Evolutionary conservation across 2,329 filamentous ascomycete species (phyloP).

Genomic region (Akanthomyces dipterigenus): DNA sequence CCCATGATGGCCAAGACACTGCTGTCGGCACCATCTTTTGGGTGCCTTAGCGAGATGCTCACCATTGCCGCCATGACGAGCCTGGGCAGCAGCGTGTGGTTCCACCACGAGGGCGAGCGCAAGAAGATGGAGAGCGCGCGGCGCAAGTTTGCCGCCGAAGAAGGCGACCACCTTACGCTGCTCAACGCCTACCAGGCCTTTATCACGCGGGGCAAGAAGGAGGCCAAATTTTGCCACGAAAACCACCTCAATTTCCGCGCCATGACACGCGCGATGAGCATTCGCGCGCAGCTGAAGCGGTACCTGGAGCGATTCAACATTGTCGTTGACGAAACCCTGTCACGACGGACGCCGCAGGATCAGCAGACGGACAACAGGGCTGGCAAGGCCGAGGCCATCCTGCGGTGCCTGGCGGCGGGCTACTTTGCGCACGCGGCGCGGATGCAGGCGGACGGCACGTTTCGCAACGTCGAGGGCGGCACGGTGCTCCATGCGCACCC

Average conservation of each 20-base stretch:
- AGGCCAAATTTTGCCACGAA: conserved; percentile 78
- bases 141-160: conserved; percentile 80
- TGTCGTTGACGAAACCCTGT: conserved; percentile 56
- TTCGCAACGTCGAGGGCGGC: conserved; percentile 74
- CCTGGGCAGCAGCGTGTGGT: conserved; percentile 75
- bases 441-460: conserved; percentile 91
- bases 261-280: conserved; percentile 74
- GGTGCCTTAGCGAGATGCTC: conserved; percentile 77
- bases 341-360: conserved; percentile 18
- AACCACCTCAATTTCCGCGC: conserved; percentile 83
- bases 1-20: conserved; percentile 94
- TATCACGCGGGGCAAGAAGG: conserved; percentile 73
- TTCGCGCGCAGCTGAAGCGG: conserved; percentile 77
- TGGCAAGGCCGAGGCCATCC: conserved; percentile 61
- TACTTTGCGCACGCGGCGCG: conserved; percentile 90
- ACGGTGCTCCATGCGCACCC: conserved; percentile 81
- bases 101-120: conserved; percentile 70
- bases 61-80: conserved; percentile 93
- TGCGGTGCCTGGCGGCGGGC: conserved; percentile 77
- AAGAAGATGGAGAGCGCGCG: conserved; percentile 67
- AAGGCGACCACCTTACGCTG: conserved; percentile 89
- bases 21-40: conserved; percentile 66
- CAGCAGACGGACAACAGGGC: neutral
- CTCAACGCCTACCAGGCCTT: conserved; percentile 93
- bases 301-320: conserved; percentile 84